Evolutionary conservation across 2,329 filamentous ascomycete genomes (phyloP).

Genomic region (Dryadomyces quercus-mongolicae): DNA sequence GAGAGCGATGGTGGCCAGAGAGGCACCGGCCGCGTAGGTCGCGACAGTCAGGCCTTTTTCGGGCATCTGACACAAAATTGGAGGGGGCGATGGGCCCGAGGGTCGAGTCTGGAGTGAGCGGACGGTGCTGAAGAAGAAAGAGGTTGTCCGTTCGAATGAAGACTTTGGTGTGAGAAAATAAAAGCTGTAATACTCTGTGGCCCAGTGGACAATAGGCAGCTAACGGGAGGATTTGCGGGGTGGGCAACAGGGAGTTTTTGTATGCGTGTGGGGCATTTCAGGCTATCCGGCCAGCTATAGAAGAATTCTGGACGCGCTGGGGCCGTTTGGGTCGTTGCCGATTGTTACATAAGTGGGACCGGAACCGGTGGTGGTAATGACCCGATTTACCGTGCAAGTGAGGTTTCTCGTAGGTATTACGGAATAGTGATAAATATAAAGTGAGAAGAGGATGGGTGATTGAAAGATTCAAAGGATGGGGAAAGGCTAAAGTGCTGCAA

Average conservation of each 20-base stretch:
- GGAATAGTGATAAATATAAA: not conserved
- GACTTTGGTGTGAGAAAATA: not conserved
- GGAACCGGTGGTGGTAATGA: too few relatives aligned
- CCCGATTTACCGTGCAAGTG: not conserved
- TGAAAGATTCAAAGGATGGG: not conserved
- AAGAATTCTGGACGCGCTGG: too few relatives aligned
- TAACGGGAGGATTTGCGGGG: not conserved
- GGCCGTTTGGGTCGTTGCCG: too few relatives aligned
- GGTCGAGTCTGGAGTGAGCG: not conserved
- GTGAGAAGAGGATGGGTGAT: not conserved
- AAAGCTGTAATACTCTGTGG: not conserved
- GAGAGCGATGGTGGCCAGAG: constrained; percentile 84
- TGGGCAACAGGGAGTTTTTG: not conserved
- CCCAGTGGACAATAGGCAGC: not conserved
- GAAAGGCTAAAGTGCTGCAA: not conserved
- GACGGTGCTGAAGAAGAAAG: not conserved
- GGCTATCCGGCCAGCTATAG: too few relatives aligned
- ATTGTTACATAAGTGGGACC: too few relatives aligned
- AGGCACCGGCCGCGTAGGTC: constrained; percentile 90
- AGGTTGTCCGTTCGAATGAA: not conserved
- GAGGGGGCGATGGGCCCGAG: not conserved
- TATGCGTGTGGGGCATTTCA: not conserved
- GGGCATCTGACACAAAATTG: constrained; percentile 42
- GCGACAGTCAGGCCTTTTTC: constrained; percentile 74
- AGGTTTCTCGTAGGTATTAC: not conserved